Percentiles rank a stretch among this genome's conserved stretches.
Conservation (phyloP, 495 filamentous ascomycete genomes). For the Penicillium malachiteum region DNA sequence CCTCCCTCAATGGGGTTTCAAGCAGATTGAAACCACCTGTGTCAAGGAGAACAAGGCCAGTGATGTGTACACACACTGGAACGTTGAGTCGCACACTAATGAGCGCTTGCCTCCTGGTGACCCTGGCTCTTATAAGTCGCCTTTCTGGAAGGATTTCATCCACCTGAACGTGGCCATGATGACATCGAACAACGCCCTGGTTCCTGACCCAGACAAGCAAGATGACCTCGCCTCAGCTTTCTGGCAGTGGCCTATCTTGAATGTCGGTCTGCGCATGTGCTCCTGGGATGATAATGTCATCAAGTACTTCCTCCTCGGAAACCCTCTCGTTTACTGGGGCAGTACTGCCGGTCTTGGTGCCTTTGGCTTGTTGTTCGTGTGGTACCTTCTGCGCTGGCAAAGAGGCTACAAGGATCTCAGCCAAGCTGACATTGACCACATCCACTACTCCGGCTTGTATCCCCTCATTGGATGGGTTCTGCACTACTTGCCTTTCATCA, state of each 20-base stretch:
- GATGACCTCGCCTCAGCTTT: slow-evolving; percentile 95
- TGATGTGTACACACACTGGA: slow-evolving; percentile 98
- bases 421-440: slow-evolving; percentile 77
- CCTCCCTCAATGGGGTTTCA: slow-evolving; percentile 98
- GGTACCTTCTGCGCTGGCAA: slow-evolving; percentile 95
- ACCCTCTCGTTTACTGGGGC: slow-evolving; percentile 95
- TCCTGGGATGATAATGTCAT: slow-evolving; percentile 93
- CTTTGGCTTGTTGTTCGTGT: slow-evolving; percentile 68
- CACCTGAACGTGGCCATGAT: slow-evolving; percentile 99
- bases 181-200: slow-evolving; percentile 98
- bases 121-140: slow-evolving; percentile 91
- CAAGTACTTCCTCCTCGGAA: slow-evolving; percentile 98
- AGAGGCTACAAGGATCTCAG: slow-evolving; percentile 86
- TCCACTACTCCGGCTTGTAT: slow-evolving; percentile 91
- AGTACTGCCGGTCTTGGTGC: slow-evolving; percentile 73
- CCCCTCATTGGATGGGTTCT: slow-evolving; percentile 92
- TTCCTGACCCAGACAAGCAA: slow-evolving; percentile 98
- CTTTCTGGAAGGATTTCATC: slow-evolving; percentile 94
- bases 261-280: slow-evolving; percentile 97
- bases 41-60: slow-evolving; percentile 88
- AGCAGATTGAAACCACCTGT: slow-evolving; percentile 97
- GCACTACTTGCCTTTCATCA: slow-evolving; percentile 92
- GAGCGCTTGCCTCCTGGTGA: slow-evolving; percentile 89
- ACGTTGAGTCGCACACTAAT: slow-evolving; percentile 92
- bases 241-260: slow-evolving; percentile 97